These are phyloP conservation scores for Coprinopsis cinerea DNA, from an alignment of 768 basidiomycete genomes.

Conservation along the genomic window DNA sequence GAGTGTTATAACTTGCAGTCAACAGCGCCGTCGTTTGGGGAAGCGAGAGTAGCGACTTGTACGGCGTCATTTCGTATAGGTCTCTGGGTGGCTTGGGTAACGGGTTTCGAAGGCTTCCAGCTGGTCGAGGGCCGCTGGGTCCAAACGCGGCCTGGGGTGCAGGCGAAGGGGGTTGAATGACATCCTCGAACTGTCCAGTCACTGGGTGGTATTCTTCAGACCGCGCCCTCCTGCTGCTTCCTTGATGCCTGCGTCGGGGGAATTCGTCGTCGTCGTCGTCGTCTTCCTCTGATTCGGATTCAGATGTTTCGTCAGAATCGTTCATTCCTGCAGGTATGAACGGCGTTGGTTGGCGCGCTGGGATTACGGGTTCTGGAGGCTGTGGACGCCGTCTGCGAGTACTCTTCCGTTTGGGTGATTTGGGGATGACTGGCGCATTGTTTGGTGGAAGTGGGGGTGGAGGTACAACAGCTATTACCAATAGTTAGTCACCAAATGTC, in stretches of 20 bases:
- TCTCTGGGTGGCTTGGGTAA: conserved; percentile 60
- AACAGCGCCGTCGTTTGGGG: conserved; percentile 39
- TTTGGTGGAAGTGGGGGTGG: neutral
- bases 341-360: conserved; percentile 22
- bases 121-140: conserved; percentile 21
- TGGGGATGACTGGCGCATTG: conserved; percentile 13
- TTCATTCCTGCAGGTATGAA: conserved; percentile 18
- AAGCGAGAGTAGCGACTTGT: conserved; percentile 48
- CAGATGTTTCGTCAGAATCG: conserved; percentile 10
- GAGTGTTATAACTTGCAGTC: conserved; percentile 24
- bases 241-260: conserved; percentile 10
- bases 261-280: conserved; percentile 18
- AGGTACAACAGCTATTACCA: conserved; percentile 5
- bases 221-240: conserved; percentile 2
- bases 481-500: neutral
- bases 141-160: conserved; percentile 24
- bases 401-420: neutral
- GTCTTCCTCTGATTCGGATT: no score
- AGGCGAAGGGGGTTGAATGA: conserved; percentile 28
- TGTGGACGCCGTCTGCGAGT: conserved; percentile 10
- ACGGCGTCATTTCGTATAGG: conserved; percentile 52
- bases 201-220: conserved; percentile 15
- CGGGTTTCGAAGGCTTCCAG: conserved; percentile 39
- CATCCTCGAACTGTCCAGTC: conserved; percentile 20
- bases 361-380: conserved; percentile 8